These are phyloP conservation scores for Fusarium abutilonis DNA, from an alignment of 2,329 filamentous ascomycete species.

Conservation along the genomic window DNA sequence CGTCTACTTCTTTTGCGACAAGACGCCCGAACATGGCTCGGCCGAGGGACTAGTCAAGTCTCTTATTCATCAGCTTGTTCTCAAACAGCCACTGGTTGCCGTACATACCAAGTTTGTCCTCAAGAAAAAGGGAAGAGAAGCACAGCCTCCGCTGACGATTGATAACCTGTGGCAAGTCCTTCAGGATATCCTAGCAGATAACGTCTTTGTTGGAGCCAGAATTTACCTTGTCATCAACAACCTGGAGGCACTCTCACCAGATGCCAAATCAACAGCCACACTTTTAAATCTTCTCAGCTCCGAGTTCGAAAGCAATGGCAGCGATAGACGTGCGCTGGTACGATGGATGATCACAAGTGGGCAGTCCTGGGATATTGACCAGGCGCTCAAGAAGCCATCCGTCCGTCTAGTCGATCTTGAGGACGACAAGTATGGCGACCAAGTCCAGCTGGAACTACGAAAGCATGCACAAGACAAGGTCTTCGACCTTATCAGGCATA, in stretches of 20 bases:
- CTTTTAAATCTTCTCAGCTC: constrained; percentile 12
- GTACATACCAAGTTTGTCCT: constrained; percentile 50
- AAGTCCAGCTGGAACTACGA: constrained; percentile 33
- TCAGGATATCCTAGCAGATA: constrained; percentile 55
- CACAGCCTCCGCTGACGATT: constrained; percentile 19
- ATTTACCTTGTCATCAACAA: constrained; percentile 56
- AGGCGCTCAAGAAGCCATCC: constrained; percentile 5
- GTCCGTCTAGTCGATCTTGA: constrained; percentile 34
- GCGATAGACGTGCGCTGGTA: constrained; percentile 16
- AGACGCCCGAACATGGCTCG: constrained; percentile 50
- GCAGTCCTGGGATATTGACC: constrained; percentile 18
- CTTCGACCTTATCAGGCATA: constrained; percentile 46
- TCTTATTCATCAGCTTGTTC: constrained; percentile 52
- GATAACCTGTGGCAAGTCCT: constrained; percentile 53
- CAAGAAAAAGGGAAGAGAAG: constrained; percentile 40
- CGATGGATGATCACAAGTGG: constrained; percentile 56
- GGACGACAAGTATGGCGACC: constrained; percentile 32
- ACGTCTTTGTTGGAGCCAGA: constrained; percentile 21
- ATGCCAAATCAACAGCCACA: constrained; percentile 34
- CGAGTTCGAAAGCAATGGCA: constrained; percentile 12
- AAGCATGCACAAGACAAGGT: constrained; percentile 51
- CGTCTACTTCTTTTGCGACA: constrained; percentile 57
- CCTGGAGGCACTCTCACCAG: constrained; percentile 51
- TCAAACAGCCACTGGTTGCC: constrained; percentile 48
- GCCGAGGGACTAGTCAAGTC: constrained; percentile 56